Percentiles rank a stretch among this genome's conserved stretches.
Conservation (phyloP, 2,329 filamentous ascomycete species). For the Penicillium sp. region DNA sequence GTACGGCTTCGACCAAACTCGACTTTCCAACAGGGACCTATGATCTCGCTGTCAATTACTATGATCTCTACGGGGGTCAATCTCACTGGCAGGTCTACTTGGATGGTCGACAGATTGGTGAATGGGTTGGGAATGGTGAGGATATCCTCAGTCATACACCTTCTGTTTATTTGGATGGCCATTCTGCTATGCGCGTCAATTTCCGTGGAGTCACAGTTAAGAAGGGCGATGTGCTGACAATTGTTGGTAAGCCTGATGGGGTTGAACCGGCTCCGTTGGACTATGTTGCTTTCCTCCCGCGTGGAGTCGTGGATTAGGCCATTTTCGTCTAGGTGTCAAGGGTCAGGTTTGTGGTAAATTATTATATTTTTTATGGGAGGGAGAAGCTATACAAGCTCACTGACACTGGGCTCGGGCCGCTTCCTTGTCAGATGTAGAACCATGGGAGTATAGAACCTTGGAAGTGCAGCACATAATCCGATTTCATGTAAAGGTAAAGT, state of each 20-base stretch:
- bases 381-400: too few relatives aligned
- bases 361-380: too few relatives aligned
- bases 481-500: too few relatives aligned
- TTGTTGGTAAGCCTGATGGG: conserved; percentile 56
- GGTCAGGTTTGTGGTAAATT: too few relatives aligned
- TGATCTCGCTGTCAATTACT: conserved; percentile 63
- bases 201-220: conserved; percentile 50
- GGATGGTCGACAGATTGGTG: conserved; percentile 50
- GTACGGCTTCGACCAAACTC: conserved; percentile 47
- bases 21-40: conserved; percentile 52
- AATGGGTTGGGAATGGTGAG: conserved; percentile 59
- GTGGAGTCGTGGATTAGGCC: conserved; percentile 52
- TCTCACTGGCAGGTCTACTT: conserved; percentile 54
- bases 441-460: background rate
- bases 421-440: too few relatives aligned
- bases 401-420: too few relatives aligned
- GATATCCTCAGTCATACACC: conserved; percentile 55
- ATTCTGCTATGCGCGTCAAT: conserved; percentile 59
- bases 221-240: conserved; percentile 50
- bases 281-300: conserved; percentile 59
- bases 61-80: conserved; percentile 56
- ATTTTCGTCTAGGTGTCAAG: background rate
- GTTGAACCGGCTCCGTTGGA: conserved; percentile 62
- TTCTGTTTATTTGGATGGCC: conserved; percentile 57
- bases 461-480: background rate